Evolutionary conservation across 495 filamentous ascomycete species (phyloP).

Genomic region (Aspergillus kassunensis): DNA sequence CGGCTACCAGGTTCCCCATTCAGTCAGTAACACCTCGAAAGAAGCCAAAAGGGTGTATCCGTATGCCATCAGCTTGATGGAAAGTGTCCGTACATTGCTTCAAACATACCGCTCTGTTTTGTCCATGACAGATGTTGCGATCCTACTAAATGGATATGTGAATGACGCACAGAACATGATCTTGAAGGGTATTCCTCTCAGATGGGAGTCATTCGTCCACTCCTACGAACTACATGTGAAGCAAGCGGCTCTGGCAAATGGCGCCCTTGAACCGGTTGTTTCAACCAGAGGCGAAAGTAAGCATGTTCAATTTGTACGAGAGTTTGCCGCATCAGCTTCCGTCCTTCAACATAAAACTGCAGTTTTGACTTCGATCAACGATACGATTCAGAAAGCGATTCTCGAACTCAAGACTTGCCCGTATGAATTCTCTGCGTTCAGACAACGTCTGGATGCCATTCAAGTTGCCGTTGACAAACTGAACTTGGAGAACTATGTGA

Average conservation of each 20-base stretch:
- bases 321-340: constrained; percentile 81
- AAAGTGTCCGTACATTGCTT: constrained; percentile 83
- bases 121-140: constrained; percentile 78
- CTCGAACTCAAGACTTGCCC: constrained; percentile 79
- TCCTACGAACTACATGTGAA: constrained; percentile 89
- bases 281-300: constrained; percentile 71
- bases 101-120: constrained; percentile 80
- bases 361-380: constrained; percentile 70
- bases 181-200: constrained; percentile 77
- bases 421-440: constrained; percentile 72
- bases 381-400: constrained; percentile 77
- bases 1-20: constrained; percentile 86
- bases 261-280: constrained; percentile 54
- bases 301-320: constrained; percentile 92
- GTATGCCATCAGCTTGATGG: constrained; percentile 96
- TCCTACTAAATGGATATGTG: constrained; percentile 83
- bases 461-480: constrained; percentile 91
- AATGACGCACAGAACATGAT: constrained; percentile 81
- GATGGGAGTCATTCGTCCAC: constrained; percentile 97
- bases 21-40: constrained; percentile 91
- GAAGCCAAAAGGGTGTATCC: constrained; percentile 97
- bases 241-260: constrained; percentile 56
- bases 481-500: constrained; percentile 91
- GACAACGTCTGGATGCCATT: constrained; percentile 73
- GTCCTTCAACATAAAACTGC: constrained; percentile 81